Conservation (phyloP, 2,329 filamentous ascomycete species). For the Ceratocystis destructans region DNA sequence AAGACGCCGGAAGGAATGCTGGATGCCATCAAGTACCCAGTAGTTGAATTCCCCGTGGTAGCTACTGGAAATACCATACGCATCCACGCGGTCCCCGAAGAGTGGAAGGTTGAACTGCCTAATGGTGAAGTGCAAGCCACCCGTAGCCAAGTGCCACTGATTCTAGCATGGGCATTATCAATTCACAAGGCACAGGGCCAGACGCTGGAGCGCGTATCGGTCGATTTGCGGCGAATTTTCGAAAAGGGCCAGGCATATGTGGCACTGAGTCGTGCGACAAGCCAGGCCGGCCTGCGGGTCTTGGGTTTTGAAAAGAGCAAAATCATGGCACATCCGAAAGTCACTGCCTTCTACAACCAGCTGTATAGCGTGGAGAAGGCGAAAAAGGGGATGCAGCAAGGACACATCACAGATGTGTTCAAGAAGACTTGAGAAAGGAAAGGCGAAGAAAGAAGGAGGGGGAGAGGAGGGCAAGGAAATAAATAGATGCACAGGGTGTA, state of each 20-base stretch:
- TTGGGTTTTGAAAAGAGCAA: conserved; percentile 76
- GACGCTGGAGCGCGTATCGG: conserved; percentile 84
- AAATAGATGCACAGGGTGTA: not conserved
- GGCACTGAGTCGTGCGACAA: conserved; percentile 82
- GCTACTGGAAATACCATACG: conserved; percentile 50
- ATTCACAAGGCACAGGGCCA: conserved; percentile 98
- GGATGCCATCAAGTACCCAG: conserved; percentile 52
- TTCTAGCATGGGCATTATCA: conserved; percentile 89
- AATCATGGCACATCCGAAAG: conserved; percentile 85
- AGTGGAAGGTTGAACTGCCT: conserved; percentile 95
- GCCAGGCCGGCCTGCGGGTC: conserved; percentile 75
- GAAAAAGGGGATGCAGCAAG: conserved; percentile 20
- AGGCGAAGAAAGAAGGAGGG: not conserved
- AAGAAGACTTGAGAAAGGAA: not conserved
- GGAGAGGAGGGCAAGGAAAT: not conserved
- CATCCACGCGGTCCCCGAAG: conserved; percentile 51
- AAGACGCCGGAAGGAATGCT: conserved; percentile 32
- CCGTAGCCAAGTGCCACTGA: conserved; percentile 69
- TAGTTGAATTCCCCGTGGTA: conserved; percentile 69
- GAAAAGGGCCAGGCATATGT: conserved; percentile 98
- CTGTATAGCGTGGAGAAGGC: conserved; percentile 58
- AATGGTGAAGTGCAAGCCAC: conserved; percentile 88
- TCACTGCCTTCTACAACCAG: conserved; percentile 72
- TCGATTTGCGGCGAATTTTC: conserved; percentile 82
- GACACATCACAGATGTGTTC: conserved; percentile 16